These are phyloP conservation scores for Yamadazyma scolyti DNA, from an alignment of 805 yeast species.

Conservation along the genomic window DNA sequence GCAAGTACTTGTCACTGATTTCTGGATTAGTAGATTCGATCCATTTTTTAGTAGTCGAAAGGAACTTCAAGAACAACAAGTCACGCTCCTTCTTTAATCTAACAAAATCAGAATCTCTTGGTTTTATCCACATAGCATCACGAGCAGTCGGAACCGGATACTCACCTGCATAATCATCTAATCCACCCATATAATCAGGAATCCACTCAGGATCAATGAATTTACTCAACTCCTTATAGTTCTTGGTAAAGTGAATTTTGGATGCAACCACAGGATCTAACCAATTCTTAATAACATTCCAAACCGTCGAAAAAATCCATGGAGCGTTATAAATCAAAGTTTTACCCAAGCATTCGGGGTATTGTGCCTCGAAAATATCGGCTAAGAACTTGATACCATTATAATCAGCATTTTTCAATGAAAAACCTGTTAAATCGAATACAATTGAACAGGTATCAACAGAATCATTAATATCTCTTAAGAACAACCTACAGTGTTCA, in stretches of 20 bases:
- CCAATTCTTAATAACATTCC: slow-evolving; percentile 93
- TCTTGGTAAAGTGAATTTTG: slow-evolving; percentile 80
- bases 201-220: slow-evolving; percentile 57
- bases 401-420: slow-evolving; percentile 91
- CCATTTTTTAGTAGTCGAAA: slow-evolving; percentile 74
- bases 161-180: slow-evolving; percentile 51
- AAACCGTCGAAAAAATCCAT: slow-evolving; percentile 92
- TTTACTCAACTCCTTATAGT: slow-evolving; percentile 59
- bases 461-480: slow-evolving; percentile 56
- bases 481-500: slow-evolving; percentile 75
- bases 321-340: slow-evolving; percentile 91
- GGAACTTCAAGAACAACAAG: slow-evolving; percentile 48
- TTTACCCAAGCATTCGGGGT: slow-evolving; percentile 88
- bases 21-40: slow-evolving; percentile 56
- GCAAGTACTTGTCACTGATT: slow-evolving; percentile 45
- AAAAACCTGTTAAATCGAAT: slow-evolving; percentile 83
- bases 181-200: slow-evolving; percentile 76
- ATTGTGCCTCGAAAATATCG: slow-evolving; percentile 89
- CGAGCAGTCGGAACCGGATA: slow-evolving; percentile 69
- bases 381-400: slow-evolving; percentile 86
- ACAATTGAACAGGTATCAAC: slow-evolving; percentile 63
- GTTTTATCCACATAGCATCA: slow-evolving; percentile 36
- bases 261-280: slow-evolving; percentile 94
- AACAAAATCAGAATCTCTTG: slow-evolving; percentile 24
- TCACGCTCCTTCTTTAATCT: slow-evolving; percentile 50